Base-by-base conservation (phyloP, 495 filamentous ascomycete genomes). In the Lepidopterella palustris region DNA sequence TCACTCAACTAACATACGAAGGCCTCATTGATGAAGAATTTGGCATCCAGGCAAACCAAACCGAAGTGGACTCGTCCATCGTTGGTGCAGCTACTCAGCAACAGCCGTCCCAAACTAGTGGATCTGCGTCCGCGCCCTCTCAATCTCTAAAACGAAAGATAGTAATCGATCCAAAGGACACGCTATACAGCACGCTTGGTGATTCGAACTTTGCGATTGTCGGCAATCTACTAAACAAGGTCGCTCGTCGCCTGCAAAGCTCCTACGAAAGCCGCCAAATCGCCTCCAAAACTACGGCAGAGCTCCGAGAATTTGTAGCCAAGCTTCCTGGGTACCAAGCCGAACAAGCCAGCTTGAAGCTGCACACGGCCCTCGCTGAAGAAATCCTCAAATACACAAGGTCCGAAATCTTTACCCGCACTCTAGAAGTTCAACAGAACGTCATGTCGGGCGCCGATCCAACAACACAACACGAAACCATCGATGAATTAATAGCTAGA, bases 1-100 rank as follows among this genome's bases (percentile, higher is more conserved):
- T 97, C 49, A 97, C 93, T 0, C 95, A 97, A 70, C 78, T 99
- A 40, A 99, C 95, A 8, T 99, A 99, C 67, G 92, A 97, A 74
- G 95, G 95, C 0, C 72, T 99, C 27, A 87, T 99, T 52, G 95
- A 99, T 70, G 95, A 99, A 73, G 81, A 90, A 32, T 95, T 96
- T 61, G 87, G 88, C 49, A 92, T 99, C 59, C 81, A 87, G 59
- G 73, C 86, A 58, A 97, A 92, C 71, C 88, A 95, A 71, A 86
- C 89, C 42, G 92, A 97, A 66, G 82, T 97, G n/a, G 92, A 97
- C 66, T 85, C 90, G 24, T 88, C 92, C 13, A 86, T 99, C 53
- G 84, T 96, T 13, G 93, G 95, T 5, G 80, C 83, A 53, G 79
- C 86, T 11, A 72, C 84, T 23, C 82, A 79, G 42, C 71, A 76